Conservation (phyloP, 352 stramenopile genomes). For the Pythium phragmitis region DNA sequence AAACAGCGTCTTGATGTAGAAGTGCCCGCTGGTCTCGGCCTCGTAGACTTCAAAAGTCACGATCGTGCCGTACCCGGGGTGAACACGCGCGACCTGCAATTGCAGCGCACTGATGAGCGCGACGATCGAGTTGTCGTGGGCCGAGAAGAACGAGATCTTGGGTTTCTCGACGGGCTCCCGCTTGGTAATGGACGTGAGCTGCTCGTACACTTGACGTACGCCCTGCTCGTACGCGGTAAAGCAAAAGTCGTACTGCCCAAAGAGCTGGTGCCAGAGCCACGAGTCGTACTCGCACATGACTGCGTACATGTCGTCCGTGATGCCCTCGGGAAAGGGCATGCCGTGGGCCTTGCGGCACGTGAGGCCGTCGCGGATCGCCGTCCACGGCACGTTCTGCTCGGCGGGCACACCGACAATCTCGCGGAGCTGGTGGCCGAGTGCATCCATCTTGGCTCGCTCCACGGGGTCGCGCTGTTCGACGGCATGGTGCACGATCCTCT, state of each 20-base stretch:
- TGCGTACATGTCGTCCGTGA: constrained; percentile 58
- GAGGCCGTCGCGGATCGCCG: constrained; percentile 63
- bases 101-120: constrained; percentile 67
- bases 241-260: constrained; percentile 59
- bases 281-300: constrained; percentile 67
- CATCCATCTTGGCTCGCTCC: constrained; percentile 22
- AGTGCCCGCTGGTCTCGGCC: constrained; percentile 36
- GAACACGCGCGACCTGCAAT: constrained; percentile 50
- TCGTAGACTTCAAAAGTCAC: constrained; percentile 74
- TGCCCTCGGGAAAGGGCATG: constrained; percentile 62
- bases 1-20: constrained; percentile 63
- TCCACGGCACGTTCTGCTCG: constrained; percentile 64
- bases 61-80: constrained; percentile 72
- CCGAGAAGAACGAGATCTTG: constrained; percentile 76
- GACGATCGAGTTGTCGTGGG: constrained; percentile 85
- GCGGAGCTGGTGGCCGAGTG: constrained; percentile 24
- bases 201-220: constrained; percentile 54
- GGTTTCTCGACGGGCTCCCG: constrained; percentile 20
- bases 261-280: constrained; percentile 83
- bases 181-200: constrained; percentile 31
- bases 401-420: constrained; percentile 42
- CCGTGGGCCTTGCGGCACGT: constrained; percentile 63
- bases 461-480: constrained; percentile 29
- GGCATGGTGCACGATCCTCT: constrained; percentile 61
- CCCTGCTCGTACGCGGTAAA: constrained; percentile 61